Evolutionary conservation across 495 filamentous ascomycete genomes (phyloP).

Genomic region (Podospora pseudocomata): DNA sequence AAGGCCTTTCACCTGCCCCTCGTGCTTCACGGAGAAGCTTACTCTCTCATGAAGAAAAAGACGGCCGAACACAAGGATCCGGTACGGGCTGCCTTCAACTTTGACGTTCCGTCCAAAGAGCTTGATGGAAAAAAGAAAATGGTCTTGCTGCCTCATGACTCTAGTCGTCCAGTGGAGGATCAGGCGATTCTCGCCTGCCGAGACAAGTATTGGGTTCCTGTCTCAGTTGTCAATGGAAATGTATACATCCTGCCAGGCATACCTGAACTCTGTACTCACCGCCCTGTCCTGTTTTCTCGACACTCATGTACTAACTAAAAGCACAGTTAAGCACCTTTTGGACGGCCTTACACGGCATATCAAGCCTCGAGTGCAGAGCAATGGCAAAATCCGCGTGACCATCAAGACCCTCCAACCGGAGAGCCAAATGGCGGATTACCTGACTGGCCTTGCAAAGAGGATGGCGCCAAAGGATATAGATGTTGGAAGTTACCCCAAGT

Average conservation of each 20-base stretch:
- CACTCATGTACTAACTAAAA: not conserved
- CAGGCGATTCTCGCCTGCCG: conserved; percentile 76
- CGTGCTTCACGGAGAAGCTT: conserved; percentile 68
- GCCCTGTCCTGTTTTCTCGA: not conserved
- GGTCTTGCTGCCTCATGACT: conserved; percentile 79
- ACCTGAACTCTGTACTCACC: conserved; percentile 62
- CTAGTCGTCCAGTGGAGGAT: conserved; percentile 51
- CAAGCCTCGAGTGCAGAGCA: conserved; percentile 65
- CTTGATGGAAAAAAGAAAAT: conserved; percentile 81
- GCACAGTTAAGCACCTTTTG: conserved; percentile 63
- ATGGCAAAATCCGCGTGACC: conserved; percentile 69
- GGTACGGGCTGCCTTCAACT: conserved; percentile 55
- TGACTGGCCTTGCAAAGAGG: conserved; percentile 71
- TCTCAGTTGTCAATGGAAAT: conserved; percentile 84
- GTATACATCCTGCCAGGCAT: conserved; percentile 91
- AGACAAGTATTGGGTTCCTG: conserved; percentile 77
- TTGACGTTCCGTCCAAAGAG: conserved; percentile 74
- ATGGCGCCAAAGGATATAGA: conserved; percentile 74
- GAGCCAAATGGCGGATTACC: conserved; percentile 74
- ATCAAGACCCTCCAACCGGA: conserved; percentile 85
- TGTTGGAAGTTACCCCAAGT: conserved; percentile 94
- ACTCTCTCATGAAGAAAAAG: conserved; percentile 75
- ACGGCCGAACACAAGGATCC: conserved; percentile 67
- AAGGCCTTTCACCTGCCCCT: conserved; percentile 79
- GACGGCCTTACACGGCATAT: conserved; percentile 50